Conservation (phyloP, 352 stramenopile species). For the Globisporangium cylindrosporum region DNA sequence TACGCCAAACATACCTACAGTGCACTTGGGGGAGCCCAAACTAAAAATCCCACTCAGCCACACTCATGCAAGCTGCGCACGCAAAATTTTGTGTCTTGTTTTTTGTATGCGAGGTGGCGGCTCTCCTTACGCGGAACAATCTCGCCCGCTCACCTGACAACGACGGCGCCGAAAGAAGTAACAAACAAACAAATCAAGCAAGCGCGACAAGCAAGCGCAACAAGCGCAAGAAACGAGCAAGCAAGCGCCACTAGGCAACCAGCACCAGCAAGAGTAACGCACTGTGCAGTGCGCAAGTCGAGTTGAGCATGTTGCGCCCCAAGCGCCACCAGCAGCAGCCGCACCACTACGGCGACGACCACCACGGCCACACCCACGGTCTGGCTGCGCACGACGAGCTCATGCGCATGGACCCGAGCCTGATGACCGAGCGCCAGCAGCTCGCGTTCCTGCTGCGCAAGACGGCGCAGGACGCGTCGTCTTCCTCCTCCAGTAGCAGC, state of each 20-base stretch:
- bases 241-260: background rate
- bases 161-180: background rate
- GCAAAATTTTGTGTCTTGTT: background rate
- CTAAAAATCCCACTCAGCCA: background rate
- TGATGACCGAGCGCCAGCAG: constrained; percentile 86
- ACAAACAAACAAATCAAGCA: background rate
- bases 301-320: constrained; percentile 8
- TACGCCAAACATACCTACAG: no score
- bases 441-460: constrained; percentile 77
- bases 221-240: background rate
- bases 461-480: constrained; percentile 54
- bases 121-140: background rate
- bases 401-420: constrained; percentile 37
- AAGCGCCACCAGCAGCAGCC: constrained; percentile 3
- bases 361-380: background rate
- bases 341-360: constrained; percentile 1
- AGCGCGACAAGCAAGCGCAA: background rate
- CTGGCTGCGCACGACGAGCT: constrained; percentile 15
- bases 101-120: background rate
- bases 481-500: constrained; percentile 18
- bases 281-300: background rate
- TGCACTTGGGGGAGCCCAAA: background rate
- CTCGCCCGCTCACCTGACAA: background rate
- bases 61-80: background rate
- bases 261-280: background rate